Evolutionary conservation across 176 grass and related monocot species (phyloP).

Genomic region (Zoysia pacifica): DNA sequence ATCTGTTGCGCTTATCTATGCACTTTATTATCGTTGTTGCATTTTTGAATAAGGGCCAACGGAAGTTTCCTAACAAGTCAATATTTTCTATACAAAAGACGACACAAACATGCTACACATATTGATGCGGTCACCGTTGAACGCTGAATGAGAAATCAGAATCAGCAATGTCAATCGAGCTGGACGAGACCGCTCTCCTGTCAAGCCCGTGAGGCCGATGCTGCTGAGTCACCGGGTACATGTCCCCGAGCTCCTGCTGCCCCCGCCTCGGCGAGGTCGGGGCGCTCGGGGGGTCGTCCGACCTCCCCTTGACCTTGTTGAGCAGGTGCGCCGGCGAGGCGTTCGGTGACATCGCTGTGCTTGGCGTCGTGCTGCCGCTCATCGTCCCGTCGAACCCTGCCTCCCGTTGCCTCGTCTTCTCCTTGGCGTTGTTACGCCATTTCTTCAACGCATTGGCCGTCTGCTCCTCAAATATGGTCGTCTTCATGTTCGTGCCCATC

Average conservation of each 20-base stretch:
- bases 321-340: constrained; percentile 60
- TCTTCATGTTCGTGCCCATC: constrained; percentile 98
- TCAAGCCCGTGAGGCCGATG: constrained; percentile 9
- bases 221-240: constrained; percentile 29
- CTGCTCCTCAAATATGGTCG: constrained; percentile 86
- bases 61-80: constrained; percentile 13
- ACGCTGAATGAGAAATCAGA: constrained; percentile 58
- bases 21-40: not conserved
- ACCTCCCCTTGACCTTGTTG: constrained; percentile 38
- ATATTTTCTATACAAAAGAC: constrained; percentile 37
- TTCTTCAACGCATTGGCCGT: constrained; percentile 71
- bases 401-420: constrained; percentile 50
- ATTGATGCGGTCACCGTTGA: constrained; percentile 19
- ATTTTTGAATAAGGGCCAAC: constrained; percentile 7
- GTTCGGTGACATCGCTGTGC: constrained; percentile 26
- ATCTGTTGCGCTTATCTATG: constrained; percentile 7
- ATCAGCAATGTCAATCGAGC: not conserved
- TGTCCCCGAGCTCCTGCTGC: constrained; percentile 25
- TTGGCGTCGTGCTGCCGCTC: constrained; percentile 45
- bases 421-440: constrained; percentile 62
- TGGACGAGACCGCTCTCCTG: not conserved
- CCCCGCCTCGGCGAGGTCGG: constrained; percentile 34
- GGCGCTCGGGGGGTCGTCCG: constrained; percentile 19
- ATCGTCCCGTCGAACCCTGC: not conserved
- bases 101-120: not conserved